These are phyloP conservation scores for Corylus heterophylla DNA, from an alignment of 306 rosid species.

Conservation along the genomic window DNA sequence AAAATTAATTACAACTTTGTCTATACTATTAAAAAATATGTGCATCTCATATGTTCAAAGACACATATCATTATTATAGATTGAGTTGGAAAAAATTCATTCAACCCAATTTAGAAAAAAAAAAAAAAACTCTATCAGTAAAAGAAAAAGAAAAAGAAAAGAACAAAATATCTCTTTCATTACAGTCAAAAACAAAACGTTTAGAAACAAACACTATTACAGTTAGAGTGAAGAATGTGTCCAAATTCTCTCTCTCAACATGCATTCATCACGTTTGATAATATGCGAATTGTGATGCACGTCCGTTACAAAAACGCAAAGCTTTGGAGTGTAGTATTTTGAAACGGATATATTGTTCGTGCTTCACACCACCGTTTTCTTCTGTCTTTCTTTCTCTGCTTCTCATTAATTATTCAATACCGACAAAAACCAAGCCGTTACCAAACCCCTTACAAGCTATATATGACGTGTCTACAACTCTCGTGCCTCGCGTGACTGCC, in stretches of 20 bases:
- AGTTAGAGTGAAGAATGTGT: too few species aligned
- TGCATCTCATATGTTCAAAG: too few species aligned
- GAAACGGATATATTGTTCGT: constrained; percentile 4
- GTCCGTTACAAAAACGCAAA: constrained; percentile 16
- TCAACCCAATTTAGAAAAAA: too few species aligned
- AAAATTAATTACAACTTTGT: too few species aligned
- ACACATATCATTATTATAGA: too few species aligned
- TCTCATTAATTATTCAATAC: neutral
- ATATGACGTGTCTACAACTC: constrained; percentile 22
- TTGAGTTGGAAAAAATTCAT: too few species aligned
- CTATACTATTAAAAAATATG: too few species aligned
- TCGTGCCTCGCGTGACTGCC: constrained; percentile 34
- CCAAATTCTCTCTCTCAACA: neutral
- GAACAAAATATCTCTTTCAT: neutral
- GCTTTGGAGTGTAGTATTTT: constrained; percentile 10
- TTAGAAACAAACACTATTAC: neutral
- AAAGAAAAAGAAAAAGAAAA: neutral
- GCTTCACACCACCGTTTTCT: neutral
- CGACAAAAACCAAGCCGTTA: constrained; percentile 30
- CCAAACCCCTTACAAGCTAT: constrained; percentile 12
- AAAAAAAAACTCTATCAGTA: too few species aligned
- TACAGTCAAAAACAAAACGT: neutral
- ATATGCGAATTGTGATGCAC: neutral
- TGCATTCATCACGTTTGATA: constrained; percentile 3
- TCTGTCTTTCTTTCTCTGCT: neutral